phyloP scores from a whole-genome alignment of 2,329 filamentous ascomycete genomes.

The Alternaria viburni region DNA sequence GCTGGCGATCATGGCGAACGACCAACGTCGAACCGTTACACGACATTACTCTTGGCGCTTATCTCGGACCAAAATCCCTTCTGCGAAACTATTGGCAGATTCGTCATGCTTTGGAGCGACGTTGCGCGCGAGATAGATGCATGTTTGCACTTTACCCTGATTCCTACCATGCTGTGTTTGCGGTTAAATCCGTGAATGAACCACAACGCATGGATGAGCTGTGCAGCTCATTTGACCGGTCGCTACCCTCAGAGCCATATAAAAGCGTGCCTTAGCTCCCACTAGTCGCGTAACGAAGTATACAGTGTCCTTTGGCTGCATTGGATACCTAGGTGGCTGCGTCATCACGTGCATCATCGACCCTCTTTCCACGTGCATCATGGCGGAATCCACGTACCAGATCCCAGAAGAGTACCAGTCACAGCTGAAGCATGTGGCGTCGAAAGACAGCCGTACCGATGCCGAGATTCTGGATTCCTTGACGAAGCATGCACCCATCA shows the following conservation, averaged over 20 bases:
- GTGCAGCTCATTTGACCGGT: neutral
- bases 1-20: neutral
- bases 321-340: no score
- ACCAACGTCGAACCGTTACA: neutral
- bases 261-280: neutral
- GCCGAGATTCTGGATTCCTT: slow-evolving; percentile 28
- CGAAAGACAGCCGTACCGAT: slow-evolving; percentile 25
- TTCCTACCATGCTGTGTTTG: neutral
- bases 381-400: neutral
- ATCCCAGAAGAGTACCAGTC: slow-evolving; percentile 25
- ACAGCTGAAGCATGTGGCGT: slow-evolving; percentile 16
- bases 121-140: neutral
- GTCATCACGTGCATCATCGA: neutral
- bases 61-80: neutral
- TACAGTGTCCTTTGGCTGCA: no score
- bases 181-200: neutral
- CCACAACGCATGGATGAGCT: neutral
- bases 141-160: neutral
- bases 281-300: neutral
- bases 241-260: neutral
- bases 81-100: neutral
- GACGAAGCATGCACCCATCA: slow-evolving; percentile 31
- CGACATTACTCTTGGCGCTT: neutral
- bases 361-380: neutral
- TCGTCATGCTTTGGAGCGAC: neutral